Evolutionary conservation across 2,329 filamentous ascomycete genomes (phyloP), one percentile per base, ranked within the genome.

Genomic region (Emmonsiellopsis sp.): DNA sequence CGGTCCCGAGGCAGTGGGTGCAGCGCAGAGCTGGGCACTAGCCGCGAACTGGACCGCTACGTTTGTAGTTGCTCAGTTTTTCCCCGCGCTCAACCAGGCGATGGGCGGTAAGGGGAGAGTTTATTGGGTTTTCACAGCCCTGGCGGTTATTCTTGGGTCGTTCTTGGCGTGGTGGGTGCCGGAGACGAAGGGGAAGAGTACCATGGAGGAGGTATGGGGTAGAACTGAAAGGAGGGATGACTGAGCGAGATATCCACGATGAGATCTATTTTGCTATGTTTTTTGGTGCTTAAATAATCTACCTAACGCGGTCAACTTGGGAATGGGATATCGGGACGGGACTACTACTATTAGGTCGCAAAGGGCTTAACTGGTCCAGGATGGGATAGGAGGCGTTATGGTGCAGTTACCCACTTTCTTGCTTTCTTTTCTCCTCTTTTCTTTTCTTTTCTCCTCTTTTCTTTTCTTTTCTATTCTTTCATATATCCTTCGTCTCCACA

Each of bases 41-140:
- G 89, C 83, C 1, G 86, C 88, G 11, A 97, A 93, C 69, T 97
- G 94, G 77, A 77, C 89, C 30, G 87, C 90, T 0, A 97, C 92
- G 0, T 97, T 96, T 65, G 62, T 95, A 20, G 90, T 98, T 2
- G 91, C 92, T 0, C 90, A 96, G 63, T 95, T 95, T 72, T 96
- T 98, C 75, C 92, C 93, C 0, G 79, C 96, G 16, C 70, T 95
- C 56, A 94, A 95, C 65, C 80, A 82, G 43, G 80, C 79, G 3
- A 72, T 96, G 50, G 91, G 87, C 0, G 86, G 85, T 0, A 79
- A 84, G 2, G 91, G 92, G 1, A 87, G 85, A 74, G 86, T 93
- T 0, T 98, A 95, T 67, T 95, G 93, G 66, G 77, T 95, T n/a
- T 98, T 98, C 69, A 84, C 89, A 0, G 84, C 68, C 0, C 72